Percentiles rank a stretch among this genome's conserved stretches.
Conservation (phyloP, 2,329 filamentous ascomycete genomes). For the Colletotrichum simmondsii region DNA sequence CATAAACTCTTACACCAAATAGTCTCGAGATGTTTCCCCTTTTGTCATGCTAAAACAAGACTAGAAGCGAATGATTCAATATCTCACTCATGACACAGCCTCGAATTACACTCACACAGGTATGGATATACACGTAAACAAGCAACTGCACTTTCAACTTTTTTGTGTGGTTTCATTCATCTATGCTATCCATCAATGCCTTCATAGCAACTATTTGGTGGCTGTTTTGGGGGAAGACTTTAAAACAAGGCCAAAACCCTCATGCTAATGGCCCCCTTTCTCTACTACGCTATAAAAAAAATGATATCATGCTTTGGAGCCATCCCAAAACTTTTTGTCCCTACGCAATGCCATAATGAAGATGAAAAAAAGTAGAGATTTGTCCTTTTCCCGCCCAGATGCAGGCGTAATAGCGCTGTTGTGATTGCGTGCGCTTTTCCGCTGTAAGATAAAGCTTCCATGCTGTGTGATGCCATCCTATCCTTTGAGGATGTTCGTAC, state of each 20-base stretch:
- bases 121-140: not conserved
- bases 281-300: conserved; percentile 21
- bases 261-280: not conserved
- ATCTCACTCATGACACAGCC: not conserved
- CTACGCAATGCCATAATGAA: conserved; percentile 23
- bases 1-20: not conserved
- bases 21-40: not conserved
- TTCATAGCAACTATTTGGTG: not conserved
- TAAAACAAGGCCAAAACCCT: not conserved
- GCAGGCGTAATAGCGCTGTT: not conserved
- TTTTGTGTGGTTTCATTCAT: not conserved
- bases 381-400: conserved; percentile 21
- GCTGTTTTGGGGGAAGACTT: not conserved
- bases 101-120: not conserved
- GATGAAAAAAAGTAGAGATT: conserved; percentile 15
- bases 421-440: conserved; percentile 12
- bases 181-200: not conserved
- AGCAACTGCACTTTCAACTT: not conserved
- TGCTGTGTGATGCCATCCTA: not conserved
- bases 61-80: not conserved
- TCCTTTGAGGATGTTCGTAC: not conserved
- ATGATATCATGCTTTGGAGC: not conserved
- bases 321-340: not conserved
- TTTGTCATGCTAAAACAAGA: not conserved
- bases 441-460: not conserved